Evolutionary conservation across 2,329 filamentous ascomycete genomes (phyloP).

Genomic region (Onygena corvina): DNA sequence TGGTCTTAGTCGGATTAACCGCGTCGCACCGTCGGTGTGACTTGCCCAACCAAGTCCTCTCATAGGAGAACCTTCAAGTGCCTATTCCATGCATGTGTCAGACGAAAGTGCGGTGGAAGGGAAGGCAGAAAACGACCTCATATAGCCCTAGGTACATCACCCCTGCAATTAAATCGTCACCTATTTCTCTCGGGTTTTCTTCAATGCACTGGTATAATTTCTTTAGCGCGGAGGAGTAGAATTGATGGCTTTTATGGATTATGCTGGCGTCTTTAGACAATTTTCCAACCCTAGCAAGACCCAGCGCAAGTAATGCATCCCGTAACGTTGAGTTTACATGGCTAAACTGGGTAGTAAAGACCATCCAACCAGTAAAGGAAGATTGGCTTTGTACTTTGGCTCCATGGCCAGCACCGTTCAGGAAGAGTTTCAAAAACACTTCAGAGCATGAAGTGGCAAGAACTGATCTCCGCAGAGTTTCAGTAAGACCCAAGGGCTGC

Average conservation of each 20-base stretch:
- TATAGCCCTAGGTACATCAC: conserved; percentile 1
- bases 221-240: not conserved
- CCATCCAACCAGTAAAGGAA: conserved; percentile 4
- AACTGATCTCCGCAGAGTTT: not conserved
- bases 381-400: not conserved
- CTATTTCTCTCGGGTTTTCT: not conserved
- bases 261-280: not conserved
- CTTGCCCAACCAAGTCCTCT: conserved; percentile 8
- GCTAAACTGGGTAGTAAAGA: not conserved
- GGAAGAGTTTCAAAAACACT: conserved; percentile 2
- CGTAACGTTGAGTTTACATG: not conserved
- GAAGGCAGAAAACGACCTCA: not conserved
- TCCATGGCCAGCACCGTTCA: not conserved
- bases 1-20: not conserved
- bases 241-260: not conserved
- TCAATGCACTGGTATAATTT: not conserved
- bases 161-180: conserved; percentile 3
- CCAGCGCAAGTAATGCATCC: conserved; percentile 2
- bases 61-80: conserved; percentile 5
- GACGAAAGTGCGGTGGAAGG: not conserved
- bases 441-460: not conserved
- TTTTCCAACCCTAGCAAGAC: not conserved
- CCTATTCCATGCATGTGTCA: not conserved
- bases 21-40: conserved; percentile 3
- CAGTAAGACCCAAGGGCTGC: not conserved